A percentile compares a stretch with the other conserved stretches of the same genome.
Evolutionary conservation across 495 filamentous ascomycete species (phyloP).

Genomic region (Glutinoglossum americanum): DNA sequence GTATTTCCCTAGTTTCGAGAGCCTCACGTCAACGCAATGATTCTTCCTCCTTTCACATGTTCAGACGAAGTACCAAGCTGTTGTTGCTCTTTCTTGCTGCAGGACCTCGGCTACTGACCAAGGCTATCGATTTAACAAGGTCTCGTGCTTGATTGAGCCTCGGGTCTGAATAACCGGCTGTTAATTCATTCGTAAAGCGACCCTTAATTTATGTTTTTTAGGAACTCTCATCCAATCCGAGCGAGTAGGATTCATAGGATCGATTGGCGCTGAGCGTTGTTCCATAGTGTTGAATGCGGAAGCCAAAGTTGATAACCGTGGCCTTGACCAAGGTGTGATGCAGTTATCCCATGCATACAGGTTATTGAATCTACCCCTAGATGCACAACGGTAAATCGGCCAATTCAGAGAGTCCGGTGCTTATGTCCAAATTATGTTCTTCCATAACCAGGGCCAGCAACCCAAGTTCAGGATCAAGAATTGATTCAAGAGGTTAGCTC

Average conservation of each 20-base stretch:
- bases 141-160: neutral
- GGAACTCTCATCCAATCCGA: too few species aligned
- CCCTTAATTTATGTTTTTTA: too few species aligned
- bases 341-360: conserved; percentile 96
- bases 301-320: conserved; percentile 91
- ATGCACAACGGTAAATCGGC: conserved; percentile 87
- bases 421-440: conserved; percentile 17
- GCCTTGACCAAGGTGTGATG: conserved; percentile 86
- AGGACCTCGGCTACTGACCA: neutral
- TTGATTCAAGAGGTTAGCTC: neutral
- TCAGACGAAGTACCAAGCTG: too few species aligned
- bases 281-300: conserved; percentile 93
- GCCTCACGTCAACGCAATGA: too few species aligned
- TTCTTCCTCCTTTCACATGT: too few species aligned
- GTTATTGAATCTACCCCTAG: conserved; percentile 92
- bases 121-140: neutral
- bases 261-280: conserved; percentile 95
- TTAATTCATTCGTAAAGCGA: too few species aligned
- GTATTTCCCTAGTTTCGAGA: too few species aligned
- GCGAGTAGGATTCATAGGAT: conserved; percentile 55
- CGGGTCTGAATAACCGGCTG: too few species aligned
- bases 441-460: conserved; percentile 82
- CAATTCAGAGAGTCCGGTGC: conserved; percentile 12
- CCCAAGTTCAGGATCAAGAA: conserved; percentile 65
- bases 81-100: neutral